Base-by-base conservation (phyloP, 2,329 filamentous ascomycete genomes). In the Stachybotrys elegans region DNA sequence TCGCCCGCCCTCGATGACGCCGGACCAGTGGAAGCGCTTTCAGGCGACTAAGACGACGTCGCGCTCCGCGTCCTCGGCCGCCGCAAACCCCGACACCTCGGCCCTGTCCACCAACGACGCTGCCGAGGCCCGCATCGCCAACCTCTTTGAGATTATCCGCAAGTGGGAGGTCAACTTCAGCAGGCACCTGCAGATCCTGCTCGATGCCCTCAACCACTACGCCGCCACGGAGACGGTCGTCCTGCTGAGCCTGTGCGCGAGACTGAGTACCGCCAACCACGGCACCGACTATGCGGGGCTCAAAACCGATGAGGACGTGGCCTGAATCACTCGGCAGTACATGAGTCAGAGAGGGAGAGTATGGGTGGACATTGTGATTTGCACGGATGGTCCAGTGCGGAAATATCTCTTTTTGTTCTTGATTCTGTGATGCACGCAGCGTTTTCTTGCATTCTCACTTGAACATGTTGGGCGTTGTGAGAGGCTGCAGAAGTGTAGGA, bases 161-260 rank as follows among this genome's bases (percentile, higher is more conserved):
- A 90, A 92, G 67, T 97, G 94, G 71, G 93, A 98, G 65, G 83
- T 84, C 51, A 94, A 95, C 60, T 98, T 98, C 62, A 87, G 86
- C 45, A 75, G 90, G 38, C 92, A 97, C 66, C 68, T 98, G 56
- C 91, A 95, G 70, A 95, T 97, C 53, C 67, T 98, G 56, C 81
- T 97, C 29, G 93, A 97, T 61, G 92, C 89, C 48, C 75, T 98
- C 50, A 97, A 98, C 57, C 95, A 97, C 65, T 94, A 96, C 56
- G 93, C 93, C 3, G 93, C 93, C 0, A 97, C 93, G 0, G 93
- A 98, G 71, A 97, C 93, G 31, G 92, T 96, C 4, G 93, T 95
- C 16, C 75, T 98, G 51, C 70, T 97, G 49, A 92, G 91, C 52
- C 72, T 98, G 14, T 95, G 89, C 60, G 89, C 89, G 12, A 70